phyloP scores from a whole-genome alignment of 208 protist genomes.

The Trypanosoma mega region DNA sequence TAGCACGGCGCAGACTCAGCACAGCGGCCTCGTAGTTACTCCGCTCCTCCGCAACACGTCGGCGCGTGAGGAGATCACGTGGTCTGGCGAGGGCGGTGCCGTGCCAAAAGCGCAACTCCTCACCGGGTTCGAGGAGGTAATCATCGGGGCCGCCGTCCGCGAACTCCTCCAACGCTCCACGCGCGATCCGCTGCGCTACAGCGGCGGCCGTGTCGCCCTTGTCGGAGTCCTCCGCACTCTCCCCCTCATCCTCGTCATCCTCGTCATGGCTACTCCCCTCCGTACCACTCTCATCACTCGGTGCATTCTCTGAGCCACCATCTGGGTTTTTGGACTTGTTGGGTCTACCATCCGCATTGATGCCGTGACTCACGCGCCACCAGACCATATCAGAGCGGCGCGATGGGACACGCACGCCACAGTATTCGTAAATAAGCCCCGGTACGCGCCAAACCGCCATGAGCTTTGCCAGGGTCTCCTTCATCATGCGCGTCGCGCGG shows the following conservation, averaged over 20 bases:
- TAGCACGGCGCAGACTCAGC: conserved; percentile 71
- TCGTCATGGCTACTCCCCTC: not conserved
- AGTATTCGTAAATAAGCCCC: conserved; percentile 69
- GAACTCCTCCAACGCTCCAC: conserved; percentile 44
- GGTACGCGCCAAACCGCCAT: conserved; percentile 71
- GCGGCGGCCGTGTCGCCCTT: conserved; percentile 3
- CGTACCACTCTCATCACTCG: not conserved
- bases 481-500: conserved; percentile 40
- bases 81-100: conserved; percentile 59
- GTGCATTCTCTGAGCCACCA: too few relatives aligned
- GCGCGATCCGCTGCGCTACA: conserved; percentile 11
- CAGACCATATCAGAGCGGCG: conserved; percentile 21
- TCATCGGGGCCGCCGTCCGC: conserved; percentile 18
- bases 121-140: conserved; percentile 42
- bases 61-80: conserved; percentile 17
- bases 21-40: conserved; percentile 54
- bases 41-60: not conserved
- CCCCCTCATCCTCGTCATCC: not conserved
- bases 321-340: too few relatives aligned
- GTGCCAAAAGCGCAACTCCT: conserved; percentile 76
- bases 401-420: conserved; percentile 55
- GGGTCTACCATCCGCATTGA: too few relatives aligned
- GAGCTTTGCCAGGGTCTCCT: conserved; percentile 75
- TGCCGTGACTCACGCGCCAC: too few relatives aligned
- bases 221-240: conserved; percentile 25